Percentiles rank a stretch among this genome's conserved stretches.
Evolutionary conservation across 208 protist species (phyloP).

Genomic region (Herpetomonas muscarum): DNA sequence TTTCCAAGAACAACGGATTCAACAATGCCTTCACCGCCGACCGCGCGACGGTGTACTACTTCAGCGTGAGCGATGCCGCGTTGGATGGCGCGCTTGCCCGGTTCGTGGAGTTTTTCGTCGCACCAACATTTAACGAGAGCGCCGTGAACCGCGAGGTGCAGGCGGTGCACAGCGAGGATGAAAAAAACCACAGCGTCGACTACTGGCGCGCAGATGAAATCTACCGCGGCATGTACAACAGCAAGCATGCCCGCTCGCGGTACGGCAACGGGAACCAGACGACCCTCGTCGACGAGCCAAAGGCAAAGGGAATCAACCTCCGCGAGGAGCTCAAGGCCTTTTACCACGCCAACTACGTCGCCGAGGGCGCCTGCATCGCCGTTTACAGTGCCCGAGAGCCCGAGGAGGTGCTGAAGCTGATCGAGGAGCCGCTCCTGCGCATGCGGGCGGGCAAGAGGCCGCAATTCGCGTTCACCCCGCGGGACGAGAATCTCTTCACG

Average conservation of each 20-base stretch:
- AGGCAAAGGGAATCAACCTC: conserved; percentile 49
- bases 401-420: conserved; percentile 32
- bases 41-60: conserved; percentile 86
- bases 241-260: conserved; percentile 60
- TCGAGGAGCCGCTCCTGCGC: conserved; percentile 33
- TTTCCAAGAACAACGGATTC: conserved; percentile 65
- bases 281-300: conserved; percentile 68
- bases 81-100: conserved; percentile 86
- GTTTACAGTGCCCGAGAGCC: conserved; percentile 35
- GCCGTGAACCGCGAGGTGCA: conserved; percentile 84
- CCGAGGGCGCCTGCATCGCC: conserved; percentile 42
- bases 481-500: conserved; percentile 21
- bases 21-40: conserved; percentile 87
- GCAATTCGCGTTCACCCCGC: conserved; percentile 21
- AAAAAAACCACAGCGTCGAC: conserved; percentile 88
- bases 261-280: conserved; percentile 89
- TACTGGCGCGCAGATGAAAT: conserved; percentile 79
- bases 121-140: conserved; percentile 78
- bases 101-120: conserved; percentile 93
- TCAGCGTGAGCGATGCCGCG: conserved; percentile 57
- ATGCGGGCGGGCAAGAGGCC: conserved; percentile 33
- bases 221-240: conserved; percentile 39
- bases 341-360: conserved; percentile 62
- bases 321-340: conserved; percentile 57
- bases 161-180: conserved; percentile 93